Evolutionary conservation across 352 stramenopile species (phyloP).

Genomic region (Globisporangium parvum): DNA sequence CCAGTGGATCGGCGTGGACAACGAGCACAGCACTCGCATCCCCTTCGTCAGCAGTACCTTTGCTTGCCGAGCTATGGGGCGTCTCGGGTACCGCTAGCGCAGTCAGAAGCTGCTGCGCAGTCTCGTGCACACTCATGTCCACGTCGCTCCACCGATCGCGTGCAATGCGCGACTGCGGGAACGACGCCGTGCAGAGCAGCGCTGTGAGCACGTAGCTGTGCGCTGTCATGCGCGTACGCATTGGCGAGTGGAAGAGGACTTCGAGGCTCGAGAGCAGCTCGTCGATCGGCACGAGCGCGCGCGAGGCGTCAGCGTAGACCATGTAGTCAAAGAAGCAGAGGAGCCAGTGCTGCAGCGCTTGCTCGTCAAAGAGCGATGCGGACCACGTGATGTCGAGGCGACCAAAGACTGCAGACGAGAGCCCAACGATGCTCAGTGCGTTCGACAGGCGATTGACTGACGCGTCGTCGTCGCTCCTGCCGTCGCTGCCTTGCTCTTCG

Average conservation of each 20-base stretch:
- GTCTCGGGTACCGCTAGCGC: background rate
- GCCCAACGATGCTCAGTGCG: slow-evolving; percentile 10
- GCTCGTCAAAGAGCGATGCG: slow-evolving; percentile 11
- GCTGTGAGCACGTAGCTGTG: slow-evolving; percentile 33
- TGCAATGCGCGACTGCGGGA: slow-evolving; percentile 15
- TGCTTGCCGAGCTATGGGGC: background rate
- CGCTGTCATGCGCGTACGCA: background rate
- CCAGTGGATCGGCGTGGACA: slow-evolving; percentile 2
- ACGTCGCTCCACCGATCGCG: slow-evolving; percentile 12
- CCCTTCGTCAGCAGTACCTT: background rate
- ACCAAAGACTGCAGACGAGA: slow-evolving; percentile 7
- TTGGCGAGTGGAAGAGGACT: slow-evolving; percentile 4
- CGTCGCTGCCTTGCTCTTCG: background rate
- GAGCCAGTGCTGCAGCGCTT: slow-evolving; percentile 13
- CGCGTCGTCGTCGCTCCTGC: background rate
- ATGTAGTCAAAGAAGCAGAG: slow-evolving; percentile 19
- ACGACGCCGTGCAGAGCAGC: slow-evolving; percentile 32
- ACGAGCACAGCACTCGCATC: slow-evolving; percentile 7
- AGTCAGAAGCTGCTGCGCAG: slow-evolving; percentile 3
- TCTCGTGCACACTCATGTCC: slow-evolving; percentile 5
- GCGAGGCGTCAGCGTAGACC: slow-evolving; percentile 21
- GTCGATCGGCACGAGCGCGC: slow-evolving; percentile 16
- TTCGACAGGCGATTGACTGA: slow-evolving; percentile 13
- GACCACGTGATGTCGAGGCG: slow-evolving; percentile 13
- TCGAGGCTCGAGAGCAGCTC: slow-evolving; percentile 18